phyloP scores from a whole-genome alignment of 2,329 filamentous ascomycete species.

The Aspergillus oerlinghausenensis region DNA sequence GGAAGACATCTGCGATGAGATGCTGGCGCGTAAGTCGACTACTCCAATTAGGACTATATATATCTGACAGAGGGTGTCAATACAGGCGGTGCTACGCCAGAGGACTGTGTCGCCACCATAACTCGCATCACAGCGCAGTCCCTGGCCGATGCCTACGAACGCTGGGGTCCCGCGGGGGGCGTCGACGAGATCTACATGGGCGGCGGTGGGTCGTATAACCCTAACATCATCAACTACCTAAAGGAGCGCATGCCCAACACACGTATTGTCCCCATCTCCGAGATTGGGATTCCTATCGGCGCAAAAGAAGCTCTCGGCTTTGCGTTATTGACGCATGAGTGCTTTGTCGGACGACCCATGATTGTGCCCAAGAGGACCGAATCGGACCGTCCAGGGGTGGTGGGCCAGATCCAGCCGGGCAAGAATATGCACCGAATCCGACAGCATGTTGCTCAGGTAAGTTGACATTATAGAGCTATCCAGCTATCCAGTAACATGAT shows the following conservation, averaged over 20 bases:
- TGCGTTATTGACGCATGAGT: too few species aligned
- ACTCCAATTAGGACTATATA: constrained; percentile 5
- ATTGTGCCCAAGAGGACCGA: too few species aligned
- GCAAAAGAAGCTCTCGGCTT: too few species aligned
- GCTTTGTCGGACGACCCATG: too few species aligned
- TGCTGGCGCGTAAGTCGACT: background rate
- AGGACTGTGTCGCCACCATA: constrained; percentile 54
- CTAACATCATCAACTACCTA: constrained; percentile 51
- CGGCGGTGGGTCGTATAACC: constrained; percentile 55
- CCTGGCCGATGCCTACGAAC: constrained; percentile 46
- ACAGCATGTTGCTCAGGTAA: too few species aligned
- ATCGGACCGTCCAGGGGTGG: too few species aligned
- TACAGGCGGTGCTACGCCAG: constrained; percentile 33
- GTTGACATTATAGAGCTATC: too few species aligned
- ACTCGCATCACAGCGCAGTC: constrained; percentile 55
- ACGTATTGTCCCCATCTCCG: constrained; percentile 33
- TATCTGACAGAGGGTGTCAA: too few species aligned
- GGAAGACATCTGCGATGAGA: constrained; percentile 16
- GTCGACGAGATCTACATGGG: constrained; percentile 44
- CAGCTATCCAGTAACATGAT: too few species aligned
- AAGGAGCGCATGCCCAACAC: constrained; percentile 36
- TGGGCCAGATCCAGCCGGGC: too few species aligned
- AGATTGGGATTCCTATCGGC: too few species aligned
- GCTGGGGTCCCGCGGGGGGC: constrained; percentile 39
- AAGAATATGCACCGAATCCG: too few species aligned